Evolutionary conservation across 345 rosid species (phyloP).

Genomic region (Hibiscus tridactylites): DNA sequence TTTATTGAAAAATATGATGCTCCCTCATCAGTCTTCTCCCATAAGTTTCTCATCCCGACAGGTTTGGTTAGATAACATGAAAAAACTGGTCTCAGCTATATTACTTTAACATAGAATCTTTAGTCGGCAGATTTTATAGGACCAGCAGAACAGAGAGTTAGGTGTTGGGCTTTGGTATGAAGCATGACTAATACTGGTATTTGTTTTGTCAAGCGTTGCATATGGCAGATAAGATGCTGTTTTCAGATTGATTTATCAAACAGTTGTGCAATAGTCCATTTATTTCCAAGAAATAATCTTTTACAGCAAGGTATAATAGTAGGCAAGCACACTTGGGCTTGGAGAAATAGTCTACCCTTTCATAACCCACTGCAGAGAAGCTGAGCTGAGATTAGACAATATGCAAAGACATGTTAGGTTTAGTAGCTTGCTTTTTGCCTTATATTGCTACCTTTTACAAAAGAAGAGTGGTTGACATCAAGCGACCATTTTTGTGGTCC

Average conservation of each 20-base stretch:
- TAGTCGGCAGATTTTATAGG: background rate
- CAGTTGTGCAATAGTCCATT: background rate
- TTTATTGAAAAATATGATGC: background rate
- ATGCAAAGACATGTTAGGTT: background rate
- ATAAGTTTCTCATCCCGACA: background rate
- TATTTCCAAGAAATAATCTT: too few species aligned
- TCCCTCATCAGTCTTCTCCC: background rate
- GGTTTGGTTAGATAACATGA: background rate
- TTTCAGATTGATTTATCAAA: background rate
- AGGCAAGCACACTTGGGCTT: too few species aligned
- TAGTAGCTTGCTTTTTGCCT: background rate
- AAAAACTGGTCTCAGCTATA: background rate
- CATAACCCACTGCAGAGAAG: background rate
- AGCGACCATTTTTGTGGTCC: constrained; percentile 17
- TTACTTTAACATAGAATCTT: background rate
- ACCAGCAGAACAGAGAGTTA: background rate
- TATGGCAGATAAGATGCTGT: background rate
- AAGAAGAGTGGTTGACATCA: constrained; percentile 10
- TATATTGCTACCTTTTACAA: background rate
- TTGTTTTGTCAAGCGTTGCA: background rate
- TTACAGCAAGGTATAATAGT: too few species aligned
- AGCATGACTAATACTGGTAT: too few species aligned
- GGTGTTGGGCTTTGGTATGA: background rate
- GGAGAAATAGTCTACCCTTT: too few species aligned
- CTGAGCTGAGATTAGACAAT: background rate